Evolutionary conservation across 345 rosid genomes (phyloP), one percentile per base, ranked within the genome.

Genomic region (Erucastrum elatum): DNA sequence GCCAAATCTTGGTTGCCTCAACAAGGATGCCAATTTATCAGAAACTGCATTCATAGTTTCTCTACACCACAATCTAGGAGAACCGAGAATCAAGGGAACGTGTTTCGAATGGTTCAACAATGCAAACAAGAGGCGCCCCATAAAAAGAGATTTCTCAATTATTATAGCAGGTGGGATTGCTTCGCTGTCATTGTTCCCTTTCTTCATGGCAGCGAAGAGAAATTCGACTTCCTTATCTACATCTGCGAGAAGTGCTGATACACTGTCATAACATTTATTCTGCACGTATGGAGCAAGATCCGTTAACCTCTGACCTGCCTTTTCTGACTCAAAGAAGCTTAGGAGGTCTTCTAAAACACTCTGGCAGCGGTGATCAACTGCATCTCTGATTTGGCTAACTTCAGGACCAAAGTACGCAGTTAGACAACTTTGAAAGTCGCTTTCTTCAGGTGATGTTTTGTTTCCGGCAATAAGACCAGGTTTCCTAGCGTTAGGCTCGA

Each of bases 31-130:
- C 59, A 87, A 75, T 82, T 88, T 93, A 84, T 89, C 97, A 70
- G 90, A 86, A 76, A 78, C 87, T 62, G 85, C 83, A 80, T 84
- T 83, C 74, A 82, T 55, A 5, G 83, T 82, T 80, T 87, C 92
- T 71, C 89, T 89, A 69, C 86, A 90, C 99, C 99, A 95, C 81
- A 89, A 87, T 80, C 98, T 88, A 39, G 98, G 98, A 84, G 99
- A 90, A 71, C 98, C 98, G 30, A 93, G 92, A 76, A 93, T 75
- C 60, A 93, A 70, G 5, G 94, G 93, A 80, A 95, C 83, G 77
- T 93, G 94, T 78, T 86, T 89, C 17, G 91, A 89, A 85, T 95
- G 93, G 71, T 87, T 89, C 74, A 84, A 87, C 53, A 95, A 86
- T 44, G 99, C 94, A 85, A 90, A 95, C 82, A 93, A 80, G 41